phyloP scores from a whole-genome alignment of 164 flowering plant genomes.

The Brasenia schreberi region DNA sequence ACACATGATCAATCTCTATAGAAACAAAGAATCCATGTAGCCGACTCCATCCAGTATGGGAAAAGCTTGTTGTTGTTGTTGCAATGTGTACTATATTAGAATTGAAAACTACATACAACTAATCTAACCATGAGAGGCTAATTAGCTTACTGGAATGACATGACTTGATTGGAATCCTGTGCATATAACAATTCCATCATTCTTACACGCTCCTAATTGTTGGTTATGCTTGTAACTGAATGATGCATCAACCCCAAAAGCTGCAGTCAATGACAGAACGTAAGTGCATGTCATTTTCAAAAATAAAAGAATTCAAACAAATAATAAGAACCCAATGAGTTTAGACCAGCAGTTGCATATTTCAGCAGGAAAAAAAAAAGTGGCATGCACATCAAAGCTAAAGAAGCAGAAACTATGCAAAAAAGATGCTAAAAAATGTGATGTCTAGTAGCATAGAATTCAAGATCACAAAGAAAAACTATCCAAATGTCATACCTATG shows the following conservation, averaged over 20 bases:
- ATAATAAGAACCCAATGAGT: neutral
- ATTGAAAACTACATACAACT: too few species aligned
- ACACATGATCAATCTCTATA: too few species aligned
- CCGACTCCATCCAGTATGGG: too few species aligned
- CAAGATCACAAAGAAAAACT: neutral
- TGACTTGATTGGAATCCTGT: conserved; percentile 81
- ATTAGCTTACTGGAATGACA: conserved; percentile 61
- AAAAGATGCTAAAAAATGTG: too few species aligned
- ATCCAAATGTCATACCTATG: conserved; percentile 38
- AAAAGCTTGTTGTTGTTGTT: too few species aligned
- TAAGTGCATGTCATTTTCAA: neutral
- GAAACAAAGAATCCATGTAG: too few species aligned
- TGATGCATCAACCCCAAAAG: conserved; percentile 96
- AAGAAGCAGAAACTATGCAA: neutral
- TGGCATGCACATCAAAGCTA: neutral
- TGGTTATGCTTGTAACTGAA: conserved; percentile 93
- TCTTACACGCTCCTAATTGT: conserved; percentile 57
- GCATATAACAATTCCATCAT: conserved; percentile 76
- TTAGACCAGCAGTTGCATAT: too few species aligned
- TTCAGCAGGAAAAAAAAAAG: neutral
- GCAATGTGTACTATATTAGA: too few species aligned
- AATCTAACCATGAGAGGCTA: neutral
- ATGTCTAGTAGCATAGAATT: too few species aligned
- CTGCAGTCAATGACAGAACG: conserved; percentile 24
- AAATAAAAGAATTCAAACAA: neutral